Percentiles rank a stretch among this genome's conserved stretches.
Evolutionary conservation across 2,329 filamentous ascomycete genomes (phyloP).

Genomic region (Trichoderma citrinoviride): DNA sequence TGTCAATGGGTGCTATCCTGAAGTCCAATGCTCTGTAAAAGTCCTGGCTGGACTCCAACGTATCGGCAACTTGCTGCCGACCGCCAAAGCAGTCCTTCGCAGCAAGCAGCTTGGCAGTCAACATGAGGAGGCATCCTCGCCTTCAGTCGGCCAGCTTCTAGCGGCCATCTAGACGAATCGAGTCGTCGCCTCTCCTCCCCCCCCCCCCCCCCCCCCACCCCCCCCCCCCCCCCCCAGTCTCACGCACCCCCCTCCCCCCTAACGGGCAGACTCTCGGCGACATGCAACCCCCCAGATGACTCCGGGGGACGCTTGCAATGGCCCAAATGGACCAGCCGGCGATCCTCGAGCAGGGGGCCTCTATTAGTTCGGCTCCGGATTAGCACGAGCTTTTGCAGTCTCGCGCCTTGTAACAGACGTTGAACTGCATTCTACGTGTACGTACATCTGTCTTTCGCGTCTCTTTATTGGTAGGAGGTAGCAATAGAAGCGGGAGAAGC

Average conservation of each 20-base stretch:
- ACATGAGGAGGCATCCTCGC: neutral
- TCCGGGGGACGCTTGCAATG: neutral
- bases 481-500: neutral
- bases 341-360: constrained; percentile 14
- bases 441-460: no score
- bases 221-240: neutral
- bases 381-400: neutral
- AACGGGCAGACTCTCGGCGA: constrained; percentile 27
- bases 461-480: no score
- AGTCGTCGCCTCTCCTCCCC: no score
- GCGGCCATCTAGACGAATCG: constrained; percentile 16
- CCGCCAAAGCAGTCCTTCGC: neutral
- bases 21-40: no score
- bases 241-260: constrained; percentile 11
- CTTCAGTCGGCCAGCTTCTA: constrained; percentile 6
- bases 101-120: neutral
- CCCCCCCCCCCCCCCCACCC: neutral
- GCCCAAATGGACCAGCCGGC: constrained; percentile 1
- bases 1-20: neutral
- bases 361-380: neutral
- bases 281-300: constrained; percentile 22
- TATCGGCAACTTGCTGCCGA: constrained; percentile 20
- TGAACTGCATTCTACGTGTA: neutral
- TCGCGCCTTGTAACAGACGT: neutral
- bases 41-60: no score